Conservation (phyloP, 169 alveolate genomes). For the Plasmodium blacklocki region DNA sequence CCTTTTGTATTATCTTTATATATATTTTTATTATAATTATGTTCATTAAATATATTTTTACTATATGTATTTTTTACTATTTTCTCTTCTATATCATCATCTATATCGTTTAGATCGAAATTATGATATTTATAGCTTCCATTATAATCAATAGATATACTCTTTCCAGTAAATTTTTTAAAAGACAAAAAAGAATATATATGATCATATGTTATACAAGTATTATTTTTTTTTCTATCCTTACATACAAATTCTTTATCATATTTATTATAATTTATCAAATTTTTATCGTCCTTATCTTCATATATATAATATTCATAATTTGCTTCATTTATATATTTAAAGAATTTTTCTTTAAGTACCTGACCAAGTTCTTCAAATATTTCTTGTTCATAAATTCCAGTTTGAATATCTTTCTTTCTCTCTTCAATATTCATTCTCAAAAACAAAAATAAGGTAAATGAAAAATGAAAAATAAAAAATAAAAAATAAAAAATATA, state of each 20-base stretch:
- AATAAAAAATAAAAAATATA: not conserved
- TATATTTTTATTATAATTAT: not conserved
- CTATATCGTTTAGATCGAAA: not conserved
- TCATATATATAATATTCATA: slow-evolving; percentile 44
- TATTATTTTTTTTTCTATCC: slow-evolving; percentile 18
- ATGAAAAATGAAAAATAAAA: not conserved
- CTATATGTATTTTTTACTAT: not conserved
- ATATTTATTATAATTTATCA: not conserved
- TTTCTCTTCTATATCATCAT: not conserved
- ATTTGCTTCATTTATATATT: slow-evolving; percentile 52
- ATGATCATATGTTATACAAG: slow-evolving; percentile 6
- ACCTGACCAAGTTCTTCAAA: slow-evolving; percentile 37
- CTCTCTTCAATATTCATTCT: slow-evolving; percentile 34
- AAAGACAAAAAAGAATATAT: slow-evolving; percentile 34
- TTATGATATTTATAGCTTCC: not conserved
- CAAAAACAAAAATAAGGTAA: not conserved
- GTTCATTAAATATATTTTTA: not conserved
- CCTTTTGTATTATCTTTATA: too few relatives aligned
- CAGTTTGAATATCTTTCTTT: slow-evolving; percentile 42
- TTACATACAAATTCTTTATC: not conserved
- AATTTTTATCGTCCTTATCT: slow-evolving; percentile 7
- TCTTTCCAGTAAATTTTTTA: slow-evolving; percentile 60
- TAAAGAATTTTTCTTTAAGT: slow-evolving; percentile 20
- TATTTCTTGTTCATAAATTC: slow-evolving; percentile 34
- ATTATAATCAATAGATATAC: slow-evolving; percentile 1